Base-by-base conservation (phyloP, 2,329 filamentous ascomycete genomes). In the Aspergillus neotritici region DNA sequence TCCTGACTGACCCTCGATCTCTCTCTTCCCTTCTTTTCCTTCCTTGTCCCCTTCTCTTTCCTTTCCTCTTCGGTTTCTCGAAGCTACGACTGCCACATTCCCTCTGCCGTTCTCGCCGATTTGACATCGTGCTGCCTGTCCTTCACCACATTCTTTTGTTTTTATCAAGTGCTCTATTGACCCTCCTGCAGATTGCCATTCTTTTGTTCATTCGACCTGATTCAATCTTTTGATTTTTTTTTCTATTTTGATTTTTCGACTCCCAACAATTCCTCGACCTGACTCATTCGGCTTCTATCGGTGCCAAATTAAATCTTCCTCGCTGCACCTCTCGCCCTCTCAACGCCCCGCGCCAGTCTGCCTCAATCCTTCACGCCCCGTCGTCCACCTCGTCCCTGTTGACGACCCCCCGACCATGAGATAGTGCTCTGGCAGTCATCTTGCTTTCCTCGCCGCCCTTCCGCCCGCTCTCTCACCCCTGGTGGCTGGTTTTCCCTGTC, bases 371-470 rank as follows among this genome's bases (percentile, higher is more conserved):
- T 41, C 37, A 32, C 38, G 13, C 12, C 38, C 40, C 21, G 43
- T 40, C 40, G 31, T 38, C 40, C 28, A 31, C 37, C 34, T 40
- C 46, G 43, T 46, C 43, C 29, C 4, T 21, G 14, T 30, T 31
- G 37, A 48, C 37, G 36, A 40, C 38, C 25, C 17, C 16, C 47
- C 44, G 50, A 55, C 41, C 49, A 63, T 63, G 60, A 57, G 55
- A 63, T 65, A 65, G 61, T 59, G 56, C 62, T 63, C 58, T 61
- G 63, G 61, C 50, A 60, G 59, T 60, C 58, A 56, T 49, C 49
- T 41, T 53, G 48, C 44, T 25, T 51, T 58, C 51, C 51, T 37
- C 41, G 43, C 44, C 34, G 46, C 43, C 39, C 35, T 43, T 37
- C 39, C 51, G 37, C 43, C 46, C 41, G 35, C 39, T 32, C 39